phyloP scores from a whole-genome alignment of 2,329 filamentous ascomycete species.

The Cordyceps cateniannulata region DNA sequence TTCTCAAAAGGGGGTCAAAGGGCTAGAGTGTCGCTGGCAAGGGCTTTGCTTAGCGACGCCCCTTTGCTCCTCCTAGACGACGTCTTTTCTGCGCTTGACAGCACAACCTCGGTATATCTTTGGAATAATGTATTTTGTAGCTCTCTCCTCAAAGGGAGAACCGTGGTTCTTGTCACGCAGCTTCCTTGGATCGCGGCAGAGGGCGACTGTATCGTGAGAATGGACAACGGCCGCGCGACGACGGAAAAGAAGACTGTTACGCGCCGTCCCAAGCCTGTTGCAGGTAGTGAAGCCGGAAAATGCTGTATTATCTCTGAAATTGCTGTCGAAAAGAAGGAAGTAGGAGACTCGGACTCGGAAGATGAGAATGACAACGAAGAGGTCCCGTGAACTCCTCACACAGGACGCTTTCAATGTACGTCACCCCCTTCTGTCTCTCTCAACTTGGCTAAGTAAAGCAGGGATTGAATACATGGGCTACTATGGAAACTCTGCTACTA shows the following conservation, averaged over 20 bases:
- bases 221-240: slow-evolving; percentile 38
- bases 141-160: slow-evolving; percentile 47
- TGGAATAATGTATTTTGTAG: slow-evolving; percentile 52
- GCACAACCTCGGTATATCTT: slow-evolving; percentile 53
- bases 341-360: too few species aligned
- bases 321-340: slow-evolving; percentile 41
- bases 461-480: too few species aligned
- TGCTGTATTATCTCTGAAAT: too few species aligned
- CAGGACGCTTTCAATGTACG: too few species aligned
- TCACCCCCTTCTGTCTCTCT: too few species aligned
- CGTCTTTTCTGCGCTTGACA: slow-evolving; percentile 52
- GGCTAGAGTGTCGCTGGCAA: slow-evolving; percentile 48
- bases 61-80: slow-evolving; percentile 51
- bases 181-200: slow-evolving; percentile 45
- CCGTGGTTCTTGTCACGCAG: slow-evolving; percentile 51
- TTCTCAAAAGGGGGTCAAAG: slow-evolving; percentile 36
- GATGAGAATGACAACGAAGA: too few species aligned
- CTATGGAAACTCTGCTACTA: too few species aligned
- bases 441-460: too few species aligned
- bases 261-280: slow-evolving; percentile 30
- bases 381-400: too few species aligned
- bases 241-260: slow-evolving; percentile 34
- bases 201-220: slow-evolving; percentile 32
- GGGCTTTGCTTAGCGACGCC: slow-evolving; percentile 50
- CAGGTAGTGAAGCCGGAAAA: slow-evolving; percentile 20